Evolutionary conservation across 345 rosid species (phyloP), one percentile per base, ranked within the genome.

Genomic region (Iberis pinnata): DNA sequence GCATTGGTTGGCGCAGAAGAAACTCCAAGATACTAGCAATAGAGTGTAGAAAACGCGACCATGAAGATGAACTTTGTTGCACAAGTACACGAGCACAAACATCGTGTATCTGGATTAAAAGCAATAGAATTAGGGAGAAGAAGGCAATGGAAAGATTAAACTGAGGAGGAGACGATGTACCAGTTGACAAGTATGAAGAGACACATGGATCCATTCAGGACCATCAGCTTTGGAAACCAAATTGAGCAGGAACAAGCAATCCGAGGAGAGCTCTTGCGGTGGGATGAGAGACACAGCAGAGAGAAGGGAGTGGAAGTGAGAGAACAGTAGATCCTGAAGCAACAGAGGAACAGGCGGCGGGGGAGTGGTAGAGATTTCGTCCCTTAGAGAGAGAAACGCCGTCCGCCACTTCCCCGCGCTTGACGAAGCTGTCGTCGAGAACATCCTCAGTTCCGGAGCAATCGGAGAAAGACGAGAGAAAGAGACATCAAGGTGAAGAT

Each of bases 331-430:
- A 65, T 65, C 58, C 58, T 72, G 67, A 50, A 89, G 83, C 55
- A 86, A 88, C 31, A 60, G 73, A 22, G 71, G 60, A 26, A 78
- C 16, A n/a, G 78, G 63, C 37, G 76, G 73, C 51, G 69, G 72
- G n/a, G 80, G 73, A 46, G 51, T 67, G 29, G 88, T 71, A 36
- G 72, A 67, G 63, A 79, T 73, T 69, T 89, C 89, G 72, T 83
- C 97, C 41, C 97, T 67, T 22, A 89, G 80, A 8, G 89, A 81
- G 26, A 89, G 76, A 76, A 89, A 86, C 26, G 89, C 84, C 47
- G 95, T 80, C 73, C 95, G 76, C 93, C 97, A 89, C 19, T 65
- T 61, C 6, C 76, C 56, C 38, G 79, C 47, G 15, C 79, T 58
- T 13, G 76, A 64, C 12, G 80, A 33, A 14, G 80, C 58, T 17